A percentile compares a stretch with the other conserved stretches of the same genome.
Evolutionary conservation across 768 basidiomycete genomes (phyloP).

Genomic region (Mycena albidolilacea): DNA sequence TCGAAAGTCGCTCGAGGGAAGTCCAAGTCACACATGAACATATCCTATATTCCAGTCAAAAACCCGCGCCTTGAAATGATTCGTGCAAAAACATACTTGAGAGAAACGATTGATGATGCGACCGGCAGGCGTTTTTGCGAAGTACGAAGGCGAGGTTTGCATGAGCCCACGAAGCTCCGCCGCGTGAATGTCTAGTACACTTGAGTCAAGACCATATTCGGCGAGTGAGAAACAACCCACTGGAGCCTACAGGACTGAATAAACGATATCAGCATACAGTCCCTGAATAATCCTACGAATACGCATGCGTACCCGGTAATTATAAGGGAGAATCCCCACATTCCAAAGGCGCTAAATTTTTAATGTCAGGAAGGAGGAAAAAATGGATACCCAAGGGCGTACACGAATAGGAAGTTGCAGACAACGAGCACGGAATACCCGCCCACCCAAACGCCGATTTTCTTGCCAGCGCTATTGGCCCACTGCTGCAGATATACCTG

Average conservation of each 20-base stretch:
- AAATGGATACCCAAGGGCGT: neutral
- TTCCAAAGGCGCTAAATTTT: neutral
- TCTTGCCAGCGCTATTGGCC: neutral
- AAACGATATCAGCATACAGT: neutral
- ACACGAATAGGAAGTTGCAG: neutral
- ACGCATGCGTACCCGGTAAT: slow-evolving; percentile 1
- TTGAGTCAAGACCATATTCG: neutral
- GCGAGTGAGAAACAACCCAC: neutral
- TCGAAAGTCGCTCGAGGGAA: neutral
- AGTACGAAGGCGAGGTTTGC: neutral
- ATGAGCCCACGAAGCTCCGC: neutral
- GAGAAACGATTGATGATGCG: slow-evolving; percentile 28
- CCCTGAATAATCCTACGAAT: neutral
- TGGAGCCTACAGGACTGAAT: neutral
- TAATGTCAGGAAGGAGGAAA: neutral
- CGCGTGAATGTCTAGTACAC: neutral
- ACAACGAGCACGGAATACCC: slow-evolving; percentile 10
- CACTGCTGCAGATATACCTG: slow-evolving; percentile 25
- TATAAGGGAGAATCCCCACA: slow-evolving; percentile 5
- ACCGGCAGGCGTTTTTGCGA: neutral
- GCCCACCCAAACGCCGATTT: slow-evolving; percentile 10
- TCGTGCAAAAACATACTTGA: neutral
- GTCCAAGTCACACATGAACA: slow-evolving; percentile 32
- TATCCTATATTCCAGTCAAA: slow-evolving; percentile 8
- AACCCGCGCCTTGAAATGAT: too few species aligned